These are phyloP conservation scores for Sordariomycetes sp. DNA, from an alignment of 2,329 filamentous ascomycete species.

Conservation along the genomic window DNA sequence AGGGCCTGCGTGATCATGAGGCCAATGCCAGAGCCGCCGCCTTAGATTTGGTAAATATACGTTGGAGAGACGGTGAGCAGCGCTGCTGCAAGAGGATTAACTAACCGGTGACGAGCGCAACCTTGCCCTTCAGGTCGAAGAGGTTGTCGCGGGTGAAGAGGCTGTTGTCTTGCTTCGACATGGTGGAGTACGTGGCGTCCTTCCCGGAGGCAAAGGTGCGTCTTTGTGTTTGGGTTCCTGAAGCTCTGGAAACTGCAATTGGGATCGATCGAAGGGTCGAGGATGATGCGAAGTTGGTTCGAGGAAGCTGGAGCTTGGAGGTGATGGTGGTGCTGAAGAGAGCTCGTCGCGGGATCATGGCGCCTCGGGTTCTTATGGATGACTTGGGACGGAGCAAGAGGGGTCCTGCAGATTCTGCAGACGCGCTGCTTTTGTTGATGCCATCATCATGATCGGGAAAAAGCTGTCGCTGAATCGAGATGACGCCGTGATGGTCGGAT, in stretches of 20 bases:
- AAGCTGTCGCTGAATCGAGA: background rate
- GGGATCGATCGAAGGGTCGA: background rate
- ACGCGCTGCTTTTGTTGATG: background rate
- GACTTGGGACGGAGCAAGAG: too few relatives aligned
- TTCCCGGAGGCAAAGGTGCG: background rate
- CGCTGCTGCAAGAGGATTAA: background rate
- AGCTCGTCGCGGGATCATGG: background rate
- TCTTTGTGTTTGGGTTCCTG: background rate
- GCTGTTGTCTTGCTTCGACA: constrained; percentile 10
- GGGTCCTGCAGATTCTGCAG: background rate
- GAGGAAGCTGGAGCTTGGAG: background rate
- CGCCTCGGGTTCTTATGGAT: too few relatives aligned
- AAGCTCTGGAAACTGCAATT: background rate
- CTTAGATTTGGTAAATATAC: constrained; percentile 14
- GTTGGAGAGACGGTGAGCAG: background rate
- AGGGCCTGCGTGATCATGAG: constrained; percentile 62
- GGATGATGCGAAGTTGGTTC: background rate
- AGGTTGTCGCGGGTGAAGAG: constrained; percentile 25
- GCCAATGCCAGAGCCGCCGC: constrained; percentile 54
- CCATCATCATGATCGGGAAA: background rate
- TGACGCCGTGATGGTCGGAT: background rate
- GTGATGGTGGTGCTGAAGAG: background rate
- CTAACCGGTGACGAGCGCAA: constrained; percentile 35
- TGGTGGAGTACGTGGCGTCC: constrained; percentile 1
- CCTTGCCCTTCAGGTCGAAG: constrained; percentile 31